These are phyloP conservation scores for Berkeleyomyces rouxiae DNA, from an alignment of 2,329 filamentous ascomycete genomes.

Conservation along the genomic window DNA sequence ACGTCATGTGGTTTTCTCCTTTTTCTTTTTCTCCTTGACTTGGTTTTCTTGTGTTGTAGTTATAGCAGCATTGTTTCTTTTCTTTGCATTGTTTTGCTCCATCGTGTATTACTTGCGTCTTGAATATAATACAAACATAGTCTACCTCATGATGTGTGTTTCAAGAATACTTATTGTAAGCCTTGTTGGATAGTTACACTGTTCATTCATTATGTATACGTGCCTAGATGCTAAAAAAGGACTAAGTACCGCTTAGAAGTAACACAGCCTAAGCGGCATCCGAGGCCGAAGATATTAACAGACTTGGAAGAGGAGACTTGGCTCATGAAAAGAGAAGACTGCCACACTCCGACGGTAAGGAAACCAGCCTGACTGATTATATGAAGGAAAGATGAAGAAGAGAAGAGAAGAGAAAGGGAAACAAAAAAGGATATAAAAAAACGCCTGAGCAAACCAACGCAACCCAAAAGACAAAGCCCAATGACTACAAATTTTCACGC, in stretches of 20 bases:
- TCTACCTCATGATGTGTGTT: not conserved
- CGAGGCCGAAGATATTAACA: not conserved
- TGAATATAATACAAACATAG: not conserved
- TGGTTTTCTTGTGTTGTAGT: not conserved
- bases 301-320: not conserved
- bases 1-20: not conserved
- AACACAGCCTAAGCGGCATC: conserved; percentile 2
- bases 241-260: conserved; percentile 2
- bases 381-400: not conserved
- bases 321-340: not conserved
- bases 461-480: not conserved
- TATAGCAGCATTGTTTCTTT: not conserved
- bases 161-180: not conserved
- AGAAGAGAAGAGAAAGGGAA: not conserved
- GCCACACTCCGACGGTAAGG: not conserved
- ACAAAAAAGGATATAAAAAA: not conserved
- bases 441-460: too few relatives aligned
- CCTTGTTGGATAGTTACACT: not conserved
- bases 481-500: not conserved
- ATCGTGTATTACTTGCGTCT: too few relatives aligned
- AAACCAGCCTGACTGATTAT: not conserved
- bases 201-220: conserved; percentile 2
- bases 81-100: too few relatives aligned
- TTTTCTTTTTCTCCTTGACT: not conserved
- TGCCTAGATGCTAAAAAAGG: not conserved